Percentiles rank a stretch among this genome's conserved stretches.
These are phyloP conservation scores for Paraphoma chrysanthemicola DNA, from an alignment of 2,329 filamentous ascomycete genomes.

Conservation along the genomic window DNA sequence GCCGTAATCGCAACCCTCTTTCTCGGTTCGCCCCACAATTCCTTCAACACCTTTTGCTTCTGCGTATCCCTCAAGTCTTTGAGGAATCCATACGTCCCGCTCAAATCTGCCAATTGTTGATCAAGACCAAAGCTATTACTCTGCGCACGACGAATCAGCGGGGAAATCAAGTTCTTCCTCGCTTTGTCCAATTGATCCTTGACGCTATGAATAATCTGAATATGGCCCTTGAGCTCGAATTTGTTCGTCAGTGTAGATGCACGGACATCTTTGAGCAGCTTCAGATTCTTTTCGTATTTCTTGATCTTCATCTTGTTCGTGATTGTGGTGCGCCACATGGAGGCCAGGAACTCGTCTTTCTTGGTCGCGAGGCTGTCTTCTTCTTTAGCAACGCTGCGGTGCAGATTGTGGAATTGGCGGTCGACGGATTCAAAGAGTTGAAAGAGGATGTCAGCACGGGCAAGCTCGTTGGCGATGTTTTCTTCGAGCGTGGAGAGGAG, in stretches of 20 bases:
- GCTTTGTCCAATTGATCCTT: conserved; percentile 89
- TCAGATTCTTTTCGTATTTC: conserved; percentile 91
- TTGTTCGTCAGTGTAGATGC: conserved; percentile 88
- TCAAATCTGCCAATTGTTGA: conserved; percentile 83
- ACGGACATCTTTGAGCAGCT: conserved; percentile 78
- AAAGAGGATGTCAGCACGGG: conserved; percentile 80
- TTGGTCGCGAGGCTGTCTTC: conserved; percentile 79
- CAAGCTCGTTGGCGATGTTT: conserved; percentile 82
- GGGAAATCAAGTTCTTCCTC: conserved; percentile 81
- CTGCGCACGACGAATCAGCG: conserved; percentile 75
- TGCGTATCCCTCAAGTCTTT: conserved; percentile 78
- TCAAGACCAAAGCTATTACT: conserved; percentile 76
- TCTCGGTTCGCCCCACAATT: conserved; percentile 61
- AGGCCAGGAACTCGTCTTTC: conserved; percentile 81
- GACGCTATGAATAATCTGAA: conserved; percentile 80
- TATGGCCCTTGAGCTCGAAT: conserved; percentile 83
- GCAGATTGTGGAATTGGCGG: conserved; percentile 86
- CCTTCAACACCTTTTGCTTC: conserved; percentile 82
- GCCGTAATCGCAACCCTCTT: conserved; percentile 36
- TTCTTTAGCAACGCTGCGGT: conserved; percentile 84
- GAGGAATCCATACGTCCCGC: conserved; percentile 80
- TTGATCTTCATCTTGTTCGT: conserved; percentile 77
- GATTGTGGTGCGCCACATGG: conserved; percentile 84
- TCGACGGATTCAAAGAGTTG: conserved; percentile 92
- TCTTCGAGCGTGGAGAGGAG: conserved; percentile 89